Evolutionary conservation across 495 filamentous ascomycete genomes (phyloP).

Genomic region (Hyaloscypha variabilis): DNA sequence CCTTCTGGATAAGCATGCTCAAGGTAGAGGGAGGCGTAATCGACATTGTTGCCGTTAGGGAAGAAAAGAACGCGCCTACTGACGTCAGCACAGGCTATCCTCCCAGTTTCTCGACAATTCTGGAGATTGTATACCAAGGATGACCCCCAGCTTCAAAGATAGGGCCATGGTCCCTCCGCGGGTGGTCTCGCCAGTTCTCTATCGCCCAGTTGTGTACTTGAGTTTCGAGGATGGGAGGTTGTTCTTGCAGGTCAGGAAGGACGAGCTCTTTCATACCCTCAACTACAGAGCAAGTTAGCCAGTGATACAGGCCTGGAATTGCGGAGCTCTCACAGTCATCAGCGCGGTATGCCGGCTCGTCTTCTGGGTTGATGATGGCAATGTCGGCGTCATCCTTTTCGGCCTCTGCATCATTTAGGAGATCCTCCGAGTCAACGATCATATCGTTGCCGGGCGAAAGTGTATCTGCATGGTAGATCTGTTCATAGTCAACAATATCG

Average conservation of each 20-base stretch:
- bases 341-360: constrained; percentile 52
- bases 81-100: constrained; percentile 28
- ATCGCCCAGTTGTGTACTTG: constrained; percentile 82
- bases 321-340: constrained; percentile 66
- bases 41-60: constrained; percentile 89
- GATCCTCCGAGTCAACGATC: constrained; percentile 70
- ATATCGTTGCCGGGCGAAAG: constrained; percentile 57
- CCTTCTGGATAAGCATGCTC: constrained; percentile 83
- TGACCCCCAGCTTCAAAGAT: constrained; percentile 82
- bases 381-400: constrained; percentile 73
- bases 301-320: constrained; percentile 22
- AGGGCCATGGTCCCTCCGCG: constrained; percentile 83
- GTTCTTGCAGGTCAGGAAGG: constrained; percentile 61
- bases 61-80: constrained; percentile 91
- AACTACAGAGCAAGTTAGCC: constrained; percentile 48
- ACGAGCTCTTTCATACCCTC: constrained; percentile 82
- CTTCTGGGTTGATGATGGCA: constrained; percentile 79
- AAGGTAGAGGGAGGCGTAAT: constrained; percentile 92
- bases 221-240: constrained; percentile 77
- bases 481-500: constrained; percentile 26
- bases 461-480: constrained; percentile 44
- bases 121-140: constrained; percentile 69
- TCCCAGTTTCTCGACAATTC: background rate
- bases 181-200: constrained; percentile 72
- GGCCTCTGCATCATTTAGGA: constrained; percentile 40